These are phyloP conservation scores for Haplosporangium sp. DNA, from an alignment of 371 early-diverging fungal species.

Conservation along the genomic window DNA sequence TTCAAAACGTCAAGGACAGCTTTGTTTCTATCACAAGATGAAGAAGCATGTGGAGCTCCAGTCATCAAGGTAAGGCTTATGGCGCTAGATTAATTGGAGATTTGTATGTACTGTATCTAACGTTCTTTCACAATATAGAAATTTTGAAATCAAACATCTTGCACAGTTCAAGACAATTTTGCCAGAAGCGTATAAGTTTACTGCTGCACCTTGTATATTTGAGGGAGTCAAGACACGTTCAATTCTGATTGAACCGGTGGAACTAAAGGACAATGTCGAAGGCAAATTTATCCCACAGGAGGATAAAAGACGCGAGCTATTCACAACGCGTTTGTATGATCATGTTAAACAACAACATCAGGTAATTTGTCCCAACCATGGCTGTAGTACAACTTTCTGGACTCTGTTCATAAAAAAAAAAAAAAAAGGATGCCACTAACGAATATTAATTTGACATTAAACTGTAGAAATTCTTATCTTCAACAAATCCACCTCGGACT, in stretches of 20 bases:
- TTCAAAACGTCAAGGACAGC: slow-evolving; percentile 32
- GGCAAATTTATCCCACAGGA: slow-evolving; percentile 22
- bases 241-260: slow-evolving; percentile 28
- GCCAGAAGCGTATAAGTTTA: slow-evolving; percentile 42
- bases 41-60: slow-evolving; percentile 43
- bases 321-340: slow-evolving; percentile 30
- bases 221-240: slow-evolving; percentile 35
- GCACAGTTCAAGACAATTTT: slow-evolving; percentile 50
- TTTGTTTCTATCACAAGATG: slow-evolving; percentile 41
- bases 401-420: background rate
- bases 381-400: background rate
- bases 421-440: background rate
- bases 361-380: slow-evolving; percentile 8
- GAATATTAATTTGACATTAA: background rate
- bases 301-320: slow-evolving; percentile 24
- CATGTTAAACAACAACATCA: slow-evolving; percentile 23
- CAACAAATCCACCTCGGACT: slow-evolving; percentile 33
- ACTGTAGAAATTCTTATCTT: slow-evolving; percentile 31
- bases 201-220: slow-evolving; percentile 32
- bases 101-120: background rate
- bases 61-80: slow-evolving; percentile 23
- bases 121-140: slow-evolving; percentile 7
- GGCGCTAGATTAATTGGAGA: background rate
- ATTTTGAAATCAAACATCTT: slow-evolving; percentile 52
- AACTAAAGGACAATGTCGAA: slow-evolving; percentile 20